Conservation (phyloP, 2,329 filamentous ascomycete species). For the Xylariales sp. region DNA sequence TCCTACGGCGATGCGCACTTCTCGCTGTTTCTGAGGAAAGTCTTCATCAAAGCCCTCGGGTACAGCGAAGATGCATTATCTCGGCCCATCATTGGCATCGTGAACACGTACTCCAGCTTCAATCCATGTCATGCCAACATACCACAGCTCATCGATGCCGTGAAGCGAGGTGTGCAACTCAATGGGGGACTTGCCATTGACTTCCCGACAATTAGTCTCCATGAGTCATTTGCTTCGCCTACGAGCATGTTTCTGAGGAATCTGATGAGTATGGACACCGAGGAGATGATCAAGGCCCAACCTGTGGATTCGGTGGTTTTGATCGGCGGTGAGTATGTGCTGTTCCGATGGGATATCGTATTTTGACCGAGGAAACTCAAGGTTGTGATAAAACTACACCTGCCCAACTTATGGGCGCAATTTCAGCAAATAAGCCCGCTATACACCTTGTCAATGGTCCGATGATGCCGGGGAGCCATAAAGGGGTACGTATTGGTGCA, state of each 20-base stretch:
- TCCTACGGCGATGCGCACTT: constrained; percentile 72
- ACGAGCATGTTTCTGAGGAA: constrained; percentile 74
- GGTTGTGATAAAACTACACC: constrained; percentile 73
- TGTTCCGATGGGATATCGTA: neutral
- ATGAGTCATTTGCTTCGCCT: constrained; percentile 64
- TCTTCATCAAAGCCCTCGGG: constrained; percentile 72
- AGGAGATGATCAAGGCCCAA: constrained; percentile 72
- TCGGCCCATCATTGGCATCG: constrained; percentile 67
- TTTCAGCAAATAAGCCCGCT: constrained; percentile 69
- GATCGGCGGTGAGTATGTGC: constrained; percentile 51
- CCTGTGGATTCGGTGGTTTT: constrained; percentile 64
- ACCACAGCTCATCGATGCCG: constrained; percentile 66
- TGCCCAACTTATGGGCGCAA: constrained; percentile 70
- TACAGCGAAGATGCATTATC: constrained; percentile 69
- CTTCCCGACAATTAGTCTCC: constrained; percentile 69
- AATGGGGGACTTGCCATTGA: constrained; percentile 65
- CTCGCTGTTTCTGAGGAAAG: constrained; percentile 68
- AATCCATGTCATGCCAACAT: constrained; percentile 72
- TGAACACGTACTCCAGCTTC: constrained; percentile 69
- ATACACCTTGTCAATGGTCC: constrained; percentile 66
- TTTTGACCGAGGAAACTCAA: too few species aligned
- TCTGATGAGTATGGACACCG: constrained; percentile 75
- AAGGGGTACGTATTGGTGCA: constrained; percentile 61
- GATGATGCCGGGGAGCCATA: constrained; percentile 69
- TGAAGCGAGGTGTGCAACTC: constrained; percentile 63